These are phyloP conservation scores for Aspergillus proliferans DNA, from an alignment of 2,329 filamentous ascomycete species.

Conservation along the genomic window DNA sequence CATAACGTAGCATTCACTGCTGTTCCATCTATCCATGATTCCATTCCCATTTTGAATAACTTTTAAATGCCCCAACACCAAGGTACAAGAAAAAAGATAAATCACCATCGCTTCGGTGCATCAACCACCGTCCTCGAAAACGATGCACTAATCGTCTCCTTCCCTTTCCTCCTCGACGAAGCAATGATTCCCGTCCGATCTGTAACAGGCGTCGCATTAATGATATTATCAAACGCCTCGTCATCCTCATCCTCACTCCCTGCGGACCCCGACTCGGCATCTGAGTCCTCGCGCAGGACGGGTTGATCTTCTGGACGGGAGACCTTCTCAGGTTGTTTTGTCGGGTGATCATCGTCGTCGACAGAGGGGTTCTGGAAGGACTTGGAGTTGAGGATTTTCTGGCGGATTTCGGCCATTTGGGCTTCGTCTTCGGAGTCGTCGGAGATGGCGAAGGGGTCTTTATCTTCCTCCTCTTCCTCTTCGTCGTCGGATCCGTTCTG, in stretches of 20 bases:
- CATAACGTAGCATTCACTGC: too few species aligned
- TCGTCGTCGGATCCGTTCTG: slow-evolving; percentile 31
- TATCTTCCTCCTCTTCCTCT: slow-evolving; percentile 42
- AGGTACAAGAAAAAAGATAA: too few species aligned
- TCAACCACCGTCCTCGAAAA: slow-evolving; percentile 45
- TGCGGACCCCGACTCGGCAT: slow-evolving; percentile 67
- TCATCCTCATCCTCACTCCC: slow-evolving; percentile 59
- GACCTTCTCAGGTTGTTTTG: slow-evolving; percentile 57
- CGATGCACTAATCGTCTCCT: slow-evolving; percentile 44
- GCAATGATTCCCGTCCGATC: slow-evolving; percentile 70
- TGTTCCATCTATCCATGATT: too few species aligned
- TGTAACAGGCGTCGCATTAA: slow-evolving; percentile 82
- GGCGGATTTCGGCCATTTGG: slow-evolving; percentile 86
- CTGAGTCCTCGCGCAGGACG: slow-evolving; percentile 50
- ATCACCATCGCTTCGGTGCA: slow-evolving; percentile 44
- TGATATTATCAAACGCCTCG: slow-evolving; percentile 86
- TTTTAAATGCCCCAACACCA: too few species aligned
- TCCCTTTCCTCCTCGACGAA: slow-evolving; percentile 51
- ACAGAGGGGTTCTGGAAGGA: slow-evolving; percentile 61
- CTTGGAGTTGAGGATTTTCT: slow-evolving; percentile 85
- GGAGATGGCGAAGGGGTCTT: slow-evolving; percentile 69
- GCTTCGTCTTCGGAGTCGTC: slow-evolving; percentile 77
- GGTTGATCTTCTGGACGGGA: slow-evolving; percentile 47
- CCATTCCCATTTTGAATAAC: too few species aligned
- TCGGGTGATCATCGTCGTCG: slow-evolving; percentile 28